Base-by-base conservation (phyloP, 495 filamentous ascomycete genomes). In the Lasiosphaeria ovina region DNA sequence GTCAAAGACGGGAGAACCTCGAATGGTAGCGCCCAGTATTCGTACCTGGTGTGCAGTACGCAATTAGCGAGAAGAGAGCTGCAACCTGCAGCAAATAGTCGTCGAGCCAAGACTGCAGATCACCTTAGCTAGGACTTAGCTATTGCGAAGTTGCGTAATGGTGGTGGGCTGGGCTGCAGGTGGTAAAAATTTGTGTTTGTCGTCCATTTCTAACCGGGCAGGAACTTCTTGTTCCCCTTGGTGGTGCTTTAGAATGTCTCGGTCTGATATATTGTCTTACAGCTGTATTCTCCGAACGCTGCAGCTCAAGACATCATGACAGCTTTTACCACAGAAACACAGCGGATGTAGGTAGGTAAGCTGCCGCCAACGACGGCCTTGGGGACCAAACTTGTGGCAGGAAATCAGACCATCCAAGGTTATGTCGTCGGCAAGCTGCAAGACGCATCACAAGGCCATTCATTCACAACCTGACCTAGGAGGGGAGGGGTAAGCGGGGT, bases 201-300 rank as follows among this genome's bases (percentile, higher is more conserved):
- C 24, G 24, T 24, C 1, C 24, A 24, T 24, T 24, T 24, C 24
- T 2, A 24, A 24, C 24, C 24, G 24, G 24, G 24, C 24, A 24
- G 24, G 24, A 24, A 24, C 24, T 0, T 24, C 24, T 24, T 24
- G 16, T 33, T 57, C 47, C 45, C 45, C 17, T 51, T 36, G 44
- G 45, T 51, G 55, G 40, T 51, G 47, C 55, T 47, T 47, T 16
- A 51, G 47, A 12, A 12, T 58, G 55, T 58, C 55, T 58, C 45
- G 55, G 45, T 34, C 51, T 58, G 55, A 49, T 47, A 51, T 51
- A 24, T n/a, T 51, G 45, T 58, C 33, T 47, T 34, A 58, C 55
- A 10, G 55, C 55, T 51, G 55, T 58, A 35, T 42, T n/a, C 54
- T 57, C 54, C 40, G 54, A 42, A 16, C 54, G 40, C 35, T 16